Evolutionary conservation across 495 filamentous ascomycete species (phyloP).

Genomic region (Neurospora sp.): DNA sequence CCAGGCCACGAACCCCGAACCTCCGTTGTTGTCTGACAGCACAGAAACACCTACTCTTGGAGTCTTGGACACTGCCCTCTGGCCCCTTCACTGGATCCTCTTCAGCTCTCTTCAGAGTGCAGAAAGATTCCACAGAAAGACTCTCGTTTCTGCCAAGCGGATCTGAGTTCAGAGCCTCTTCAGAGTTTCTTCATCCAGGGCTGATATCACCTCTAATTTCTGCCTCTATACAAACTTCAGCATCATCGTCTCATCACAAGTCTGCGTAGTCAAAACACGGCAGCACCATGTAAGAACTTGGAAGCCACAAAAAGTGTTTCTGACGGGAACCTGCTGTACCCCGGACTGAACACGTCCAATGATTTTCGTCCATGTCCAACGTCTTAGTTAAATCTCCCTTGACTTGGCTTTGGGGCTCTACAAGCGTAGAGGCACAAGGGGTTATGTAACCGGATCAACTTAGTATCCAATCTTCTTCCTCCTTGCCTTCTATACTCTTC

Average conservation of each 20-base stretch:
- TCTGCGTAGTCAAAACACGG: background rate
- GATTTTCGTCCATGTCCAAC: background rate
- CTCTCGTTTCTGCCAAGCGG: background rate
- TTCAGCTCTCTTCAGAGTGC: background rate
- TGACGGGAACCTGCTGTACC: background rate
- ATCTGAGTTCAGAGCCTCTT: background rate
- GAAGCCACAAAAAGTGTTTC: background rate
- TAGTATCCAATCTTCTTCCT: background rate
- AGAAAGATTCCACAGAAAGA: background rate
- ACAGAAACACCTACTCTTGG: background rate
- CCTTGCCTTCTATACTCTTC: background rate
- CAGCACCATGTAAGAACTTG: background rate
- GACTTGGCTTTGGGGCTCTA: background rate
- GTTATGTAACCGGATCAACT: background rate
- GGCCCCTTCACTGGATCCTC: background rate
- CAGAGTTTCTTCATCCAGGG: background rate
- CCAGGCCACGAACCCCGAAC: background rate
- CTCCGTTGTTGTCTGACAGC: background rate
- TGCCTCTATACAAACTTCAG: background rate
- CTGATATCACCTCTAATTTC: background rate
- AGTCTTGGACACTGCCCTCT: background rate
- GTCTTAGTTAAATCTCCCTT: background rate
- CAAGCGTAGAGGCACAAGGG: background rate
- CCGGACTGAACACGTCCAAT: background rate
- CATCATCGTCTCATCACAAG: no score